A percentile compares a stretch with the other conserved stretches of the same genome.
Conservation (phyloP, 805 yeast genomes). For the Kazachstania psychrophila region DNA sequence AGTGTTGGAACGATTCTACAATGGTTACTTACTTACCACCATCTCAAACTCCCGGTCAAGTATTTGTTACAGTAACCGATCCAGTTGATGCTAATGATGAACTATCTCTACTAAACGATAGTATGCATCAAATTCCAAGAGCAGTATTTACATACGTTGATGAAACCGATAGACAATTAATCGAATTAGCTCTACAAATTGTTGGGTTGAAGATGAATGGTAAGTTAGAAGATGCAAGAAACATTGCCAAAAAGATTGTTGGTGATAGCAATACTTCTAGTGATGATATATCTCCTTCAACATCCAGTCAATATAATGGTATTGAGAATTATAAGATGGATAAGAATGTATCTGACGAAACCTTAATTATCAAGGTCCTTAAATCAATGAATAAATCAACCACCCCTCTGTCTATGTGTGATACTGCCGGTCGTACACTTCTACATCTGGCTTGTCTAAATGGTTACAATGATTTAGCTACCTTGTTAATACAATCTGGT, state of each 20-base stretch:
- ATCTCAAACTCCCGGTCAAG: slow-evolving; percentile 82
- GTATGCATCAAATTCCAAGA: slow-evolving; percentile 22
- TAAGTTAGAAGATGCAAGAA: slow-evolving; percentile 85
- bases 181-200: slow-evolving; percentile 90
- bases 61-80: slow-evolving; percentile 70
- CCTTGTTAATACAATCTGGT: slow-evolving; percentile 54
- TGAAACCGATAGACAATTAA: slow-evolving; percentile 89
- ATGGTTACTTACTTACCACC: slow-evolving; percentile 93
- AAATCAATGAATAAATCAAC: slow-evolving; percentile 52
- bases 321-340: too few species aligned
- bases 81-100: slow-evolving; percentile 22
- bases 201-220: slow-evolving; percentile 97
- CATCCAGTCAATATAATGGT: neutral
- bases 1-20: slow-evolving; percentile 93
- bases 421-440: slow-evolving; percentile 76
- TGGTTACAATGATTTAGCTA: slow-evolving; percentile 55
- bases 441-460: slow-evolving; percentile 76
- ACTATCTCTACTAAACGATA: neutral
- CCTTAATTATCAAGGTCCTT: slow-evolving; percentile 40
- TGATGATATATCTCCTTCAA: slow-evolving; percentile 1
- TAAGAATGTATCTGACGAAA: slow-evolving; percentile 28
- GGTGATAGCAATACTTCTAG: slow-evolving; percentile 34
- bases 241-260: slow-evolving; percentile 84
- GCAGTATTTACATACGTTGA: slow-evolving; percentile 80
- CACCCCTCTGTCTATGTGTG: slow-evolving; percentile 78